These are phyloP conservation scores for Aristolochia contorta DNA, from an alignment of 164 flowering plant species.

Conservation along the genomic window DNA sequence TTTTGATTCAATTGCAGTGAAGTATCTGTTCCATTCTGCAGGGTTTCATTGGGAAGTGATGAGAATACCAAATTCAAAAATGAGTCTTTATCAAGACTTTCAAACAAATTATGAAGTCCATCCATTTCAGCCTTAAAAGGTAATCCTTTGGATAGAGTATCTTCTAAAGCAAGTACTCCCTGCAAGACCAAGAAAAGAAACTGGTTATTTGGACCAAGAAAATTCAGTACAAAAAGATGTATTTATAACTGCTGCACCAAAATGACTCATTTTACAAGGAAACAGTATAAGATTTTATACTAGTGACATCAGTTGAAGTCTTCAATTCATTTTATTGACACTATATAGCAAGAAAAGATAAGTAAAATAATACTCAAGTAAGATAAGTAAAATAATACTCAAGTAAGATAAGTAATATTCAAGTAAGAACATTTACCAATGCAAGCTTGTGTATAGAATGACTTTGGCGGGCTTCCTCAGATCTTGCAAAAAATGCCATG, in stretches of 20 bases:
- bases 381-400: not conserved
- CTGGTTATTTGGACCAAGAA: too few relatives aligned
- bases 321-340: not conserved
- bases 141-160: conserved; percentile 80
- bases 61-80: conserved; percentile 69
- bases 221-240: too few relatives aligned
- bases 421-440: conserved; percentile 35
- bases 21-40: conserved; percentile 56
- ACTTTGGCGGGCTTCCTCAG: conserved; percentile 87
- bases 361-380: not conserved
- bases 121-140: conserved; percentile 70
- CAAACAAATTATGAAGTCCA: conserved; percentile 47
- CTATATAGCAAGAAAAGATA: not conserved
- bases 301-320: not conserved
- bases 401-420: not conserved
- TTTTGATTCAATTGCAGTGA: conserved; percentile 58
- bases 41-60: conserved; percentile 77
- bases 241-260: too few relatives aligned
- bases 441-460: conserved; percentile 91
- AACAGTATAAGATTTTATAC: not conserved
- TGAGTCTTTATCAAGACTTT: conserved; percentile 66
- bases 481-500: conserved; percentile 92
- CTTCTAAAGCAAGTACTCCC: conserved; percentile 91
- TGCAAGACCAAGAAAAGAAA: conserved; percentile 13
- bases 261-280: not conserved